Evolutionary conservation across 164 flowering plant species (phyloP).

Genomic region (Litsea cubeba): DNA sequence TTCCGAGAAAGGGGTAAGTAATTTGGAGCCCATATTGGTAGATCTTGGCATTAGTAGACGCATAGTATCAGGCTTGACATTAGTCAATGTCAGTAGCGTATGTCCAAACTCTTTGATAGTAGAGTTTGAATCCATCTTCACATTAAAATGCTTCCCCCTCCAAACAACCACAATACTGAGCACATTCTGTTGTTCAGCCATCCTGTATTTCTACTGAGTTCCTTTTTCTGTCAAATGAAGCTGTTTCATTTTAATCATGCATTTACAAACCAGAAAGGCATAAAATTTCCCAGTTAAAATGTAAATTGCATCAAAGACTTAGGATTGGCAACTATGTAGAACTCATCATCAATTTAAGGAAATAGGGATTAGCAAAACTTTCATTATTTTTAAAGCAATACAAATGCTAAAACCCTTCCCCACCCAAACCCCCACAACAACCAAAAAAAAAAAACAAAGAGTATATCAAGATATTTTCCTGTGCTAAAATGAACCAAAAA

Average conservation of each 20-base stretch:
- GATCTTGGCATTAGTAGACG: slow-evolving; percentile 63
- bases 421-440: no score
- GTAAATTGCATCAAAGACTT: not conserved
- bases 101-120: slow-evolving; percentile 63
- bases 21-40: slow-evolving; percentile 42
- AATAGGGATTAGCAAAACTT: not conserved
- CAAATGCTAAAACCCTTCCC: no score
- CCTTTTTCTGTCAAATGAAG: not conserved
- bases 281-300: not conserved
- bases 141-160: slow-evolving; percentile 56
- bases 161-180: slow-evolving; percentile 41
- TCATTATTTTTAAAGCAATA: not conserved
- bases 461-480: no score
- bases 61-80: slow-evolving; percentile 73
- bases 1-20: slow-evolving; percentile 73
- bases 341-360: not conserved
- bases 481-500: no score
- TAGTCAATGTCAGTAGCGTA: slow-evolving; percentile 59
- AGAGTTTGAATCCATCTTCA: slow-evolving; percentile 41
- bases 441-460: no score
- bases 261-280: not conserved
- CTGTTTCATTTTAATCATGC: no score
- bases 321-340: not conserved
- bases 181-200: slow-evolving; percentile 25
- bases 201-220: slow-evolving; percentile 6